Percentiles rank a stretch among this genome's conserved stretches.
These are phyloP conservation scores for Neurospora terricola DNA, from an alignment of 495 filamentous ascomycete species.

Conservation along the genomic window DNA sequence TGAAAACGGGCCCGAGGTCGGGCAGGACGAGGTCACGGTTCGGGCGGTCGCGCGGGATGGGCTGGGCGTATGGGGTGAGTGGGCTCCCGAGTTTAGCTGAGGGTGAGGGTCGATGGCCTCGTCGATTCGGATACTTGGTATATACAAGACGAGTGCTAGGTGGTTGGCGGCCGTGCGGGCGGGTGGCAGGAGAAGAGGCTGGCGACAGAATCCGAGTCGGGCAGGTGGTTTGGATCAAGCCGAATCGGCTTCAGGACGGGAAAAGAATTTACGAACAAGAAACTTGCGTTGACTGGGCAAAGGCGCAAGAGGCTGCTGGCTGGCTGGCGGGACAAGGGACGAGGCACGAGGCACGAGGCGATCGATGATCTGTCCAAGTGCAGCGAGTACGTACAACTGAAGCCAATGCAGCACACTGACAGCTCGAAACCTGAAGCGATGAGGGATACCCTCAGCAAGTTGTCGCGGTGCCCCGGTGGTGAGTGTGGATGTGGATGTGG, in stretches of 20 bases:
- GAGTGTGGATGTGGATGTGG: neutral
- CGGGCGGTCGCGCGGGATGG: neutral
- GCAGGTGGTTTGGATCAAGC: neutral
- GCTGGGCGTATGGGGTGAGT: neutral
- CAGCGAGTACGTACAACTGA: neutral
- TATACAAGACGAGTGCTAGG: neutral
- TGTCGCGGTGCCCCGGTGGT: neutral
- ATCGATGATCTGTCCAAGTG: neutral
- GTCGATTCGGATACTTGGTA: neutral
- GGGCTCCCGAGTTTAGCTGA: neutral
- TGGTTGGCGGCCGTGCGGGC: neutral
- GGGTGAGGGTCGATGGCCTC: neutral
- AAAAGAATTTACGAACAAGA: neutral
- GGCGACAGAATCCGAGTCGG: neutral
- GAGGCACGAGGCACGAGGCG: neutral
- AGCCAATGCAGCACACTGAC: neutral
- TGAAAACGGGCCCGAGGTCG: neutral
- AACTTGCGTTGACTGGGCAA: neutral
- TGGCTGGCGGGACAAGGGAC: neutral
- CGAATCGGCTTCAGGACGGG: neutral
- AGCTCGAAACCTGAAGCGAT: neutral
- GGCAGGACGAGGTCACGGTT: neutral
- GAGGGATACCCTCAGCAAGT: constrained; percentile 10
- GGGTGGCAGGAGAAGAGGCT: neutral
- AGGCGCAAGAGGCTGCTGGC: neutral